Evolutionary conservation across 2,329 filamentous ascomycete genomes (phyloP).

Genomic region (Hypocrella siamensis): DNA sequence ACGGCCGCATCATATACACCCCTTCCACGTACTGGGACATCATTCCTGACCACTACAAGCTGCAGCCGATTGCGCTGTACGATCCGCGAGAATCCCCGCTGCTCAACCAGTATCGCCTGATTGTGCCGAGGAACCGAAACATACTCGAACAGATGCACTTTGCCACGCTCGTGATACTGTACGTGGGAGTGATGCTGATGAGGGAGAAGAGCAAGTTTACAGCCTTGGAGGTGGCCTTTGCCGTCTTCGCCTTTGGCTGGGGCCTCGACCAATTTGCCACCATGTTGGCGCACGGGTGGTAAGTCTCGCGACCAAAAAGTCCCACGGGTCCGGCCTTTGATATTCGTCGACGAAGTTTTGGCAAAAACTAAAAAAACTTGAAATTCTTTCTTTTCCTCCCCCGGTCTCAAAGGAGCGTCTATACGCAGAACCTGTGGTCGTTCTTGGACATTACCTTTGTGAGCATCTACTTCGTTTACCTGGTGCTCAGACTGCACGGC

Average conservation of each 20-base stretch:
- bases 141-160: slow-evolving; percentile 64
- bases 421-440: slow-evolving; percentile 79
- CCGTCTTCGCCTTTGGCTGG: slow-evolving; percentile 65
- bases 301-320: slow-evolving; percentile 9
- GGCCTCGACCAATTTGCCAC: slow-evolving; percentile 63
- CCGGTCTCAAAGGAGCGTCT: slow-evolving; percentile 53
- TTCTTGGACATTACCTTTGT: slow-evolving; percentile 71
- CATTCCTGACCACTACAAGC: slow-evolving; percentile 73
- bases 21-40: slow-evolving; percentile 71
- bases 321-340: too few relatives aligned
- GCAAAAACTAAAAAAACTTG: too few relatives aligned
- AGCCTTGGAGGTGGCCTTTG: slow-evolving; percentile 48
- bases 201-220: slow-evolving; percentile 43
- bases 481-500: slow-evolving; percentile 51
- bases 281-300: slow-evolving; percentile 58
- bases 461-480: slow-evolving; percentile 53
- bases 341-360: too few relatives aligned
- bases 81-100: slow-evolving; percentile 60
- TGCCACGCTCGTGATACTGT: slow-evolving; percentile 49
- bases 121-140: slow-evolving; percentile 66
- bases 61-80: slow-evolving; percentile 67
- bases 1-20: slow-evolving; percentile 67
- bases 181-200: slow-evolving; percentile 56
- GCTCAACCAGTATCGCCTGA: slow-evolving; percentile 72
- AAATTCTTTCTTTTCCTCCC: too few relatives aligned